These are phyloP conservation scores for Nymphaea thermarum DNA, from an alignment of 164 flowering plant species.

Conservation along the genomic window DNA sequence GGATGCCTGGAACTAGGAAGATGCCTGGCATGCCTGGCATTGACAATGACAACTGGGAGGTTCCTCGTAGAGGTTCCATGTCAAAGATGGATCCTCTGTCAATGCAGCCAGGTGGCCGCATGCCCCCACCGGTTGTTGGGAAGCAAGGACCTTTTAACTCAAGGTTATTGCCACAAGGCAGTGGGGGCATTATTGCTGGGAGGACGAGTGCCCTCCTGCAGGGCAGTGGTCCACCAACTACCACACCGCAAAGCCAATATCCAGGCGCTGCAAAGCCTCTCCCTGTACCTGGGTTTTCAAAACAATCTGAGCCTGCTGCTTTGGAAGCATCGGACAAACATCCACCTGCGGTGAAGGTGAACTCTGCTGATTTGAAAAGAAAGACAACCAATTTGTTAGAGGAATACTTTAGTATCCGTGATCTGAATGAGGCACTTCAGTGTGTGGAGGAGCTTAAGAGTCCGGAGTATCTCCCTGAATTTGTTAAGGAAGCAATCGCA, in stretches of 20 bases:
- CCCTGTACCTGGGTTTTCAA: slow-evolving; percentile 9
- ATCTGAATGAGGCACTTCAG: slow-evolving; percentile 68
- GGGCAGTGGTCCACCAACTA: slow-evolving; percentile 29
- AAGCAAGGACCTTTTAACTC: slow-evolving; percentile 40
- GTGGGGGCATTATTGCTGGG: slow-evolving; percentile 46
- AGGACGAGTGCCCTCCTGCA: slow-evolving; percentile 65
- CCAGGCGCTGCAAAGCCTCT: slow-evolving; percentile 25
- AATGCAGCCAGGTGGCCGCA: slow-evolving; percentile 14
- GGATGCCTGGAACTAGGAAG: slow-evolving; percentile 84
- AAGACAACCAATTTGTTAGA: slow-evolving; percentile 64
- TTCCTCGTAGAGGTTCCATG: slow-evolving; percentile 52
- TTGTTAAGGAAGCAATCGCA: slow-evolving; percentile 69
- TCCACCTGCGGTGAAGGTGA: slow-evolving; percentile 18
- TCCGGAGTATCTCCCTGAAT: slow-evolving; percentile 55
- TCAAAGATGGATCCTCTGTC: slow-evolving; percentile 32
- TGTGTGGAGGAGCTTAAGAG: slow-evolving; percentile 79
- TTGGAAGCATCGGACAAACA: slow-evolving; percentile 30
- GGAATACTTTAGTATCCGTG: slow-evolving; percentile 63
- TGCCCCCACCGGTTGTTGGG: slow-evolving; percentile 30
- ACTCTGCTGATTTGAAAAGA: slow-evolving; percentile 32
- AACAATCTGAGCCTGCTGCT: background rate
- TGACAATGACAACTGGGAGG: slow-evolving; percentile 86
- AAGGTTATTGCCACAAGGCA: slow-evolving; percentile 69
- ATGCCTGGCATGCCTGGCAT: slow-evolving; percentile 92
- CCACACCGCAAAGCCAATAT: slow-evolving; percentile 19